These are phyloP conservation scores for Schoenoplectus triqueter DNA, from an alignment of 202 grass and related monocot species.

Conservation along the genomic window DNA sequence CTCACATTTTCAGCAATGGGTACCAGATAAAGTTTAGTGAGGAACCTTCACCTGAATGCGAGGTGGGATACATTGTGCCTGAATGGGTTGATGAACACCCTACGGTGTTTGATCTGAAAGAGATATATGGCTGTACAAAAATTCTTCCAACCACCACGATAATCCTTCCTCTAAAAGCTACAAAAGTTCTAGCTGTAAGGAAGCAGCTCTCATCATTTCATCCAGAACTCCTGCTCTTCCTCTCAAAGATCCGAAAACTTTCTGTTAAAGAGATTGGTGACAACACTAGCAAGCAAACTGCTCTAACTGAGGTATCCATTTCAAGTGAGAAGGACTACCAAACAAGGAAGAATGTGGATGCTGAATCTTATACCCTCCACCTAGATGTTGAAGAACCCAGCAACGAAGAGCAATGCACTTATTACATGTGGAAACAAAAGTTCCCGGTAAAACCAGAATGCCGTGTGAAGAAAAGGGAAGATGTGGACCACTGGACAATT, in stretches of 20 bases:
- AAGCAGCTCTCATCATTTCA: slow-evolving; percentile 62
- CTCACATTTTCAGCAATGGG: slow-evolving; percentile 81
- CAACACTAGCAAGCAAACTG: slow-evolving; percentile 29
- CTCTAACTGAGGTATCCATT: slow-evolving; percentile 58
- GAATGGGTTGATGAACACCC: slow-evolving; percentile 61
- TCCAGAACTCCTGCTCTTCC: slow-evolving; percentile 72
- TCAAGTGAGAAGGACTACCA: slow-evolving; percentile 59
- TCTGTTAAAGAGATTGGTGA: slow-evolving; percentile 44
- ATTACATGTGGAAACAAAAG: slow-evolving; percentile 81
- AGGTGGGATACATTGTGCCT: slow-evolving; percentile 78
- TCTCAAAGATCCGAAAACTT: slow-evolving; percentile 62
- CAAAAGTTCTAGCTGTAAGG: slow-evolving; percentile 59
- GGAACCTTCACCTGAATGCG: slow-evolving; percentile 60
- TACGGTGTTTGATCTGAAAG: slow-evolving; percentile 45
- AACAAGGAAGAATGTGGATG: slow-evolving; percentile 52
- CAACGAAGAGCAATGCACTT: slow-evolving; percentile 52
- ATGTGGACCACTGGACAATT: slow-evolving; percentile 72
- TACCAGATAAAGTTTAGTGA: slow-evolving; percentile 73
- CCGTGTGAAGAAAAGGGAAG: slow-evolving; percentile 50
- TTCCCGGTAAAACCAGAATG: slow-evolving; percentile 55
- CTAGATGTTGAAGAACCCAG: slow-evolving; percentile 47
- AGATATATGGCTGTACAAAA: slow-evolving; percentile 53
- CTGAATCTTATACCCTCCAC: slow-evolving; percentile 58
- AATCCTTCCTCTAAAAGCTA: slow-evolving; percentile 63
- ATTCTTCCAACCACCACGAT: slow-evolving; percentile 59